Base-by-base conservation (phyloP, 495 filamentous ascomycete genomes). In the Penicillium soppii region DNA sequence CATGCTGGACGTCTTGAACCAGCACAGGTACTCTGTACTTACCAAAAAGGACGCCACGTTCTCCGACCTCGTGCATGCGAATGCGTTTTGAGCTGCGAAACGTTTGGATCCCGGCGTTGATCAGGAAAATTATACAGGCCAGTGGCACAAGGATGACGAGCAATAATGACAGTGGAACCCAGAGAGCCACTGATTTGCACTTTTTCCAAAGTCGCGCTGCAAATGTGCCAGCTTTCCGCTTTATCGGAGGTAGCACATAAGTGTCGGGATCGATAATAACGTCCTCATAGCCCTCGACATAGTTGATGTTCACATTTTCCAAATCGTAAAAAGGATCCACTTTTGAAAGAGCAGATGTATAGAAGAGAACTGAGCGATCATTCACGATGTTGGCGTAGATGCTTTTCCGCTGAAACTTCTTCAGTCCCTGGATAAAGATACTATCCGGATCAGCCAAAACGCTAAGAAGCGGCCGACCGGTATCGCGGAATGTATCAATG, bases 301-400 rank as follows among this genome's bases (percentile, higher is more conserved):
- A 92, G 56, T 89, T 89, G 56, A 90, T 69, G 20, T 83, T 78
- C 26, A 90, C 62, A 1, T 77, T 74, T 25, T 83, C 79, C 29
- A 87, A 62, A 52, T 90, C 74, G 5, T 65, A 63, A 69, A 82
- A 97, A 0, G 90, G 92, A 59, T 97, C 88, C 4, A 73, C 83
- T 42, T 80, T 80, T 6, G 86, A 78, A 35, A 97, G 86, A 37
- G 65, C 72, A 2, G 90, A 86, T 0, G 94, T 96, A 68, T 95
- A 97, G 70, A 85, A 94, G 4, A 82, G 76, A 3, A 86, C 88
- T 21, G 81, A 84, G 29, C 86, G 77, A 68, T 97, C 92, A 62
- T 96, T 96, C 51, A 87, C 69, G 39, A 92, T 77, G 58, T 97
- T 97, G 8, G 87, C 81, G 63, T 97, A 97, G 1, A 92, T 70